Evolutionary conservation across 2,329 filamentous ascomycete species (phyloP), one percentile per base, ranked within the genome.

Genomic region (Neopestalotiopsis clavispora): DNA sequence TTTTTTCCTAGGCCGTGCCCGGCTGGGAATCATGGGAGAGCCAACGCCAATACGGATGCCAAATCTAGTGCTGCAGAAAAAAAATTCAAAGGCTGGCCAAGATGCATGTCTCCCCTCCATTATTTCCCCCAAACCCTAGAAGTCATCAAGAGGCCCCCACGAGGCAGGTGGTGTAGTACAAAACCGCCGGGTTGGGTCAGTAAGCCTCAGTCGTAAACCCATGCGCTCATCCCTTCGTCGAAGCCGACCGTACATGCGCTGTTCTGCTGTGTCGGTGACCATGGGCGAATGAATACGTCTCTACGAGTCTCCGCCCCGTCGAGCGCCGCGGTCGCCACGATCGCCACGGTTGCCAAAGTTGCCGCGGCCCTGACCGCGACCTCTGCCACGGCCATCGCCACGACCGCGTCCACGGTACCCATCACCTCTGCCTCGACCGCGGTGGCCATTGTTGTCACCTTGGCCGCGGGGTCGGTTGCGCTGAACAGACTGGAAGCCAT

Each of bases 401-500:
- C 70, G 60, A 30, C 72, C 71, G n/a, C 75, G 74, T n/a, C 74
- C 75, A 52, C 77, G 75, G 71, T 76, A 69, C 42, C 75, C 76
- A 38, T 62, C 59, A n/a, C 59, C 59, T 14, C 32, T 30, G 69
- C 76, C 68, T 66, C 73, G 74, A 60, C 68, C 65, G 23, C 69
- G 67, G 20, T 65, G 65, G 52, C 75, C 69, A 61, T 72, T 72
- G 68, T 76, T 75, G 38, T 77, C 76, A 45, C 77, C 76, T 34
- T 77, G 72, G 38, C 76, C 76, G n/a, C 76, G 74, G 17, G 74
- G 75, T 40, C 75, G 73, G 72, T 76, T 79, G 68, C 77, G 77
- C 65, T 78, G 76, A 63, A 79, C 77, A 65, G 75, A 73, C 60
- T 76, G 77, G 69, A 79, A 79, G 62, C 77, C 77, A 52, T 78